Evolutionary conservation across 345 rosid species (phyloP).

Genomic region (Rhodamnia rubescens): DNA sequence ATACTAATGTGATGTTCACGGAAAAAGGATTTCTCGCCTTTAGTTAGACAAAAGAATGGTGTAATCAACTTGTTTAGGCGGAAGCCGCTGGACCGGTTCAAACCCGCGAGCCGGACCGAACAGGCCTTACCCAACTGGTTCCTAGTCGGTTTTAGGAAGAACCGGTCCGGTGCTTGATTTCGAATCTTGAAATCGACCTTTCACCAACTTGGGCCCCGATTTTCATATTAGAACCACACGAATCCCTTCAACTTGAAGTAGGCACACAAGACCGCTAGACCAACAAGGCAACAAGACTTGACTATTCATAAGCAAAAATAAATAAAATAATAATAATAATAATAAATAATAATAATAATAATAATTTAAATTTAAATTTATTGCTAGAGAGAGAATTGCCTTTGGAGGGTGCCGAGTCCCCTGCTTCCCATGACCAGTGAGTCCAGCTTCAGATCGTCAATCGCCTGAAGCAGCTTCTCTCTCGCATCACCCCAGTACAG

Average conservation of each 20-base stretch:
- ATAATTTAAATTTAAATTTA: neutral
- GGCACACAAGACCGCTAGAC: neutral
- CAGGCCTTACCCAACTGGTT: neutral
- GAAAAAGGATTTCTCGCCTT: neutral
- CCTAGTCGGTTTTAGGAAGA: neutral
- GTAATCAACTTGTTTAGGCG: neutral
- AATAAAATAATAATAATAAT: neutral
- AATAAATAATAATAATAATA: too few relatives aligned
- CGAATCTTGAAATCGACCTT: neutral
- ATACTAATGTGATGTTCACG: neutral
- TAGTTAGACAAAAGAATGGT: neutral
- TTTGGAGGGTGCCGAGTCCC: conserved; percentile 76
- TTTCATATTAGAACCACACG: neutral
- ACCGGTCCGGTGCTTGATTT: neutral
- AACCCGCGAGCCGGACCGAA: neutral
- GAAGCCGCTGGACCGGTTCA: neutral
- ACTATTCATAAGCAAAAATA: neutral
- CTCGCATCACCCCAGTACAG: conserved; percentile 93
- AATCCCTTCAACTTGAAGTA: neutral
- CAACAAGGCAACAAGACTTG: neutral
- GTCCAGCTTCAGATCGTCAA: conserved; percentile 72
- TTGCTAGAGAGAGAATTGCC: conserved; percentile 18
- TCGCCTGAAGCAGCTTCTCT: conserved; percentile 66
- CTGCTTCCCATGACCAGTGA: conserved; percentile 89
- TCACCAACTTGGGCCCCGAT: neutral